A percentile compares a stretch with the other conserved stretches of the same genome.
These are phyloP conservation scores for Daldinia sp. DNA, from an alignment of 2,329 filamentous ascomycete species.

Conservation along the genomic window DNA sequence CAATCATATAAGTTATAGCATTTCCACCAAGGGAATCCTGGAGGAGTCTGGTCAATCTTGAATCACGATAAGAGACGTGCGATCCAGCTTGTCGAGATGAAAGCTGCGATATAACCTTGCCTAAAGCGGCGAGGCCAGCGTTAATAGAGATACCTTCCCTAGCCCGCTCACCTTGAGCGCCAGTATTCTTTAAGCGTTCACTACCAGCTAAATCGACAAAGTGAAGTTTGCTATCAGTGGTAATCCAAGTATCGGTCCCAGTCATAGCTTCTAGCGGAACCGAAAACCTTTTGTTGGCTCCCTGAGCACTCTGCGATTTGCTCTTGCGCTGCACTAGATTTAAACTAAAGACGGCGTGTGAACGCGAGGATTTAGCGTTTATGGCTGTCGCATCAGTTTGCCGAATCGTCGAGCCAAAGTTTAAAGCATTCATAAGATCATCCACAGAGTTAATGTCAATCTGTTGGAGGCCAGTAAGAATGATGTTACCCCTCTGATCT, in stretches of 20 bases:
- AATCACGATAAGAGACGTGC: slow-evolving; percentile 97
- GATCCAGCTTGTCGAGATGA: slow-evolving; percentile 87
- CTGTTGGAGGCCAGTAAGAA: slow-evolving; percentile 88
- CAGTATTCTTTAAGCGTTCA: slow-evolving; percentile 95
- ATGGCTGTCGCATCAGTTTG: slow-evolving; percentile 98
- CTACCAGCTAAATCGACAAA: slow-evolving; percentile 98
- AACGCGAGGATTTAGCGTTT: slow-evolving; percentile 96
- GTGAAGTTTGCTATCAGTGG: slow-evolving; percentile 96
- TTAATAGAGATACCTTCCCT: slow-evolving; percentile 99
- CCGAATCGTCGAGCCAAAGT: slow-evolving; percentile 91
- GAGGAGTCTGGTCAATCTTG: slow-evolving; percentile 91
- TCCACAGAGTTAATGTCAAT: slow-evolving; percentile 90
- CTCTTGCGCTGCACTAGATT: slow-evolving; percentile 88
- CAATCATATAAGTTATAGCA: slow-evolving; percentile 99
- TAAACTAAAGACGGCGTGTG: slow-evolving; percentile 95
- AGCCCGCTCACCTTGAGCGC: slow-evolving; percentile 91
- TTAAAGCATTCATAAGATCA: slow-evolving; percentile 86
- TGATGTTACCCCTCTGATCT: slow-evolving; percentile 91
- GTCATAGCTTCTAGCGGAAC: slow-evolving; percentile 84
- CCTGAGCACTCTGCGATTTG: slow-evolving; percentile 60
- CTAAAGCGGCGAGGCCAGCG: slow-evolving; percentile 89
- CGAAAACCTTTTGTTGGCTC: slow-evolving; percentile 83
- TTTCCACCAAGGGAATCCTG: slow-evolving; percentile 97
- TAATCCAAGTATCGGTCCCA: slow-evolving; percentile 74
- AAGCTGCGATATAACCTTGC: slow-evolving; percentile 97